phyloP scores from a whole-genome alignment of 2,329 filamentous ascomycete genomes.

The Dichotomopilus funicola region DNA sequence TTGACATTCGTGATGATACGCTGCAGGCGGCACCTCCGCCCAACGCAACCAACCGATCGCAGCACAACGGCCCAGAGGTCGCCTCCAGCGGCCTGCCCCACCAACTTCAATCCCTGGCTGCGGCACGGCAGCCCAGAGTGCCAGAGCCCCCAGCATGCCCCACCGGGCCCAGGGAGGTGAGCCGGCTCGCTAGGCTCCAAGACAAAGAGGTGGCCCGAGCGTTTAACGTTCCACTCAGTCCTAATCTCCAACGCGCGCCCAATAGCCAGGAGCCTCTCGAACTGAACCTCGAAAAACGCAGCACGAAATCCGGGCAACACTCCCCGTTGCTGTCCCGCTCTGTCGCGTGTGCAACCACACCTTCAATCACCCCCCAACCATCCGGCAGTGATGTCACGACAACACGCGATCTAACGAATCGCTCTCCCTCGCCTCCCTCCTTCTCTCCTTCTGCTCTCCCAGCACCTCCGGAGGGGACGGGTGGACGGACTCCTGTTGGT shows the following conservation, averaged over 20 bases:
- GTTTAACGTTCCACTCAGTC: not conserved
- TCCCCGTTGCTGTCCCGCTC: conserved; percentile 15
- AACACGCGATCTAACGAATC: conserved; percentile 15
- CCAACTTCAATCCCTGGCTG: not conserved
- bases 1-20: conserved; percentile 7
- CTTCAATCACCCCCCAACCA: not conserved
- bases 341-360: conserved; percentile 16
- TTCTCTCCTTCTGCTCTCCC: conserved; percentile 2
- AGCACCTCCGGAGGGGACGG: conserved; percentile 8
- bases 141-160: too few species aligned
- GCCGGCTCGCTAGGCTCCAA: too few species aligned
- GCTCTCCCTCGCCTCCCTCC: not conserved
- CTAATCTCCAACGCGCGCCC: conserved; percentile 4
- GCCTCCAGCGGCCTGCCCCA: conserved; percentile 4
- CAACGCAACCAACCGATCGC: conserved; percentile 1
- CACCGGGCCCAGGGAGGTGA: too few species aligned
- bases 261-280: conserved; percentile 8
- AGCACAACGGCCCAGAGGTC: not conserved
- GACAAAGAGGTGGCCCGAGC: conserved; percentile 8
- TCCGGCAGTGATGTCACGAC: conserved; percentile 24
- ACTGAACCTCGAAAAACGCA: conserved; percentile 19
- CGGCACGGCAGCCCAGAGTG: not conserved
- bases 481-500: not conserved
- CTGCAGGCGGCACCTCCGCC: not conserved
- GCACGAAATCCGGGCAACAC: conserved; percentile 10